phyloP scores from a whole-genome alignment of 306 rosid species.

The Cicer cuneatum region DNA sequence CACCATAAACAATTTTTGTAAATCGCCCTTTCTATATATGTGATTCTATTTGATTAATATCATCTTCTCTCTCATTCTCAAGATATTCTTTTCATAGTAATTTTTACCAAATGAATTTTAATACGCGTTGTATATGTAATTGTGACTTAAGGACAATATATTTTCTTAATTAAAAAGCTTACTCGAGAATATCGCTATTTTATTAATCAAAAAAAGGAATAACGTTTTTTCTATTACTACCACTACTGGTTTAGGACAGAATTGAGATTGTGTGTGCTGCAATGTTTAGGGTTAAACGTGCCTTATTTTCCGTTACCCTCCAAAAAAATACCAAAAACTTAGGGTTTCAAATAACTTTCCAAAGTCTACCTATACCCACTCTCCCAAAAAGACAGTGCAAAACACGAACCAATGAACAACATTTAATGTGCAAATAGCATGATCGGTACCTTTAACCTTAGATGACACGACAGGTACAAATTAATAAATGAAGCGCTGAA shows the following conservation, averaged over 20 bases:
- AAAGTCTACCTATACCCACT: slow-evolving; percentile 38
- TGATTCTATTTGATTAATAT: no score
- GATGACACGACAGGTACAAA: slow-evolving; percentile 69
- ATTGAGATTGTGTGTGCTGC: slow-evolving; percentile 30
- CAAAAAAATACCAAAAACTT: slow-evolving; percentile 41
- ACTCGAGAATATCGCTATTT: slow-evolving; percentile 23
- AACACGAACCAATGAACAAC: slow-evolving; percentile 59
- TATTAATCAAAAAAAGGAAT: slow-evolving; percentile 30
- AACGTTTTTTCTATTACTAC: slow-evolving; percentile 27
- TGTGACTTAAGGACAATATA: slow-evolving; percentile 13
- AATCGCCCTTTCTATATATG: no score
- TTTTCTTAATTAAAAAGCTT: not conserved
- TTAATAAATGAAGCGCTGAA: slow-evolving; percentile 43
- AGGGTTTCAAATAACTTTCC: slow-evolving; percentile 64
- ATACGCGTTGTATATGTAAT: slow-evolving; percentile 7
- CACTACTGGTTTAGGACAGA: slow-evolving; percentile 46
- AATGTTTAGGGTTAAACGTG: slow-evolving; percentile 66
- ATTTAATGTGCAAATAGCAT: slow-evolving; percentile 65
- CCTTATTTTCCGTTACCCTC: slow-evolving; percentile 46
- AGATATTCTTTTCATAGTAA: not conserved
- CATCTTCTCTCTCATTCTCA: not conserved
- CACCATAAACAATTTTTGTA: no score
- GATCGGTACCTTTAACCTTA: slow-evolving; percentile 63
- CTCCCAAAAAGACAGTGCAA: not conserved
- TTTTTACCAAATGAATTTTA: not conserved